Base-by-base conservation (phyloP, 257 asterid genomes). In the Fraxinus pennsylvanica region DNA sequence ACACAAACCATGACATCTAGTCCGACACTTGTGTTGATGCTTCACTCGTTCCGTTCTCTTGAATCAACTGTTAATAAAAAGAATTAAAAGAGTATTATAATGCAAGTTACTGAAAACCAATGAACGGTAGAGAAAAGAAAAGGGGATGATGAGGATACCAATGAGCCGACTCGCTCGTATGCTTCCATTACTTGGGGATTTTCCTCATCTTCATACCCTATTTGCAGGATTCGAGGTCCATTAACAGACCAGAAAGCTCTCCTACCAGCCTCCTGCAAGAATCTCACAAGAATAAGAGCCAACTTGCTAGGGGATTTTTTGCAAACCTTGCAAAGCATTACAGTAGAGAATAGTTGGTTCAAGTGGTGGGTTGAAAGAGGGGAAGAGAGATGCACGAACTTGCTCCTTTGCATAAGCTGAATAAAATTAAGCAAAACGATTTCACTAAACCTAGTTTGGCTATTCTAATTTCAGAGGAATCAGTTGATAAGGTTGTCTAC, bases 221-320 rank as follows among this genome's bases (percentile, higher is more conserved):
- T 71, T 89, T 92, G 97, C 82, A 96, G 86, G 79, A 96, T 92
- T 47, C 97, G 89, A 4, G 99, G 97, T 38, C 99, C 98, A 72
- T 90, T 92, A 75, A 96, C 87, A 14, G 97, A 92, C 99, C 99
- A 96, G 83, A 96, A 93, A 61, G 98, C 99, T 83, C 95, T 88
- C 82, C 97, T 79, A 61, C 99, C 97, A 10, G 90, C 96, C 78
- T 96, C 99, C 99, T 96, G 80, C 7, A 72, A 83, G 30, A 76
- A 63, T 30, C 68, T 22, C 29, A 1, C 15, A 9, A 59, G 1
- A 59, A 54, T 54, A 7, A 21, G 32, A n/a, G 3, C 5, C 1
- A 19, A 52, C 9, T 52, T 52, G 63, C 63, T 3, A 4, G 9
- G 22, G 6, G 1, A 32, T 17, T 3, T 52, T 19, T 52, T 0